Conservation (phyloP, 768 basidiomycete species). For the Tulasnella sp. region DNA sequence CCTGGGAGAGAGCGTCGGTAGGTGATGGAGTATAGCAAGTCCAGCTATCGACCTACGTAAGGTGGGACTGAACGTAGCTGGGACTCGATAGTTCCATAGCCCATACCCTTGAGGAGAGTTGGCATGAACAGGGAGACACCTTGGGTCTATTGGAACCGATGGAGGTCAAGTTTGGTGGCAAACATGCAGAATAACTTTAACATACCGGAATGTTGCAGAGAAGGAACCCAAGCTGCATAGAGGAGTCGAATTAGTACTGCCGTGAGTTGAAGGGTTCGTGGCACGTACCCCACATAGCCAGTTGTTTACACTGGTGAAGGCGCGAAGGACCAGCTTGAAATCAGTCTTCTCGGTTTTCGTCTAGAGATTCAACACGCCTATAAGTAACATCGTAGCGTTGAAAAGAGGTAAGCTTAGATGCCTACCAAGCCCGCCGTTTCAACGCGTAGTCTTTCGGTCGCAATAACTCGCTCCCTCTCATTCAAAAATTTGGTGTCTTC, state of each 20-base stretch:
- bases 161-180: neutral
- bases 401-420: neutral
- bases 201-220: conserved; percentile 25
- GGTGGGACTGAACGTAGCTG: conserved; percentile 24
- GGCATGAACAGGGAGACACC: conserved; percentile 28
- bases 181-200: neutral
- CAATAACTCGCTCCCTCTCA: conserved; percentile 20
- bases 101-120: conserved; percentile 26
- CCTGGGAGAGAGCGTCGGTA: neutral
- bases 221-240: conserved; percentile 21
- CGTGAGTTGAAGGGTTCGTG: neutral
- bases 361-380: neutral
- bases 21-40: neutral
- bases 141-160: conserved; percentile 9
- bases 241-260: neutral
- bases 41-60: neutral
- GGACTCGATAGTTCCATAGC: conserved; percentile 23
- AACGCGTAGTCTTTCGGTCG: conserved; percentile 25
- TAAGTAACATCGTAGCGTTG: neutral
- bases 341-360: conserved; percentile 22
- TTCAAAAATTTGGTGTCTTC: conserved; percentile 18
- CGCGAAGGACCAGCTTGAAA: conserved; percentile 14
- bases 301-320: conserved; percentile 25
- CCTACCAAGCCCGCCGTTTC: conserved; percentile 25
- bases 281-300: conserved; percentile 23